Base-by-base conservation (phyloP, 2,329 filamentous ascomycete species). In the Calycina herbarum region DNA sequence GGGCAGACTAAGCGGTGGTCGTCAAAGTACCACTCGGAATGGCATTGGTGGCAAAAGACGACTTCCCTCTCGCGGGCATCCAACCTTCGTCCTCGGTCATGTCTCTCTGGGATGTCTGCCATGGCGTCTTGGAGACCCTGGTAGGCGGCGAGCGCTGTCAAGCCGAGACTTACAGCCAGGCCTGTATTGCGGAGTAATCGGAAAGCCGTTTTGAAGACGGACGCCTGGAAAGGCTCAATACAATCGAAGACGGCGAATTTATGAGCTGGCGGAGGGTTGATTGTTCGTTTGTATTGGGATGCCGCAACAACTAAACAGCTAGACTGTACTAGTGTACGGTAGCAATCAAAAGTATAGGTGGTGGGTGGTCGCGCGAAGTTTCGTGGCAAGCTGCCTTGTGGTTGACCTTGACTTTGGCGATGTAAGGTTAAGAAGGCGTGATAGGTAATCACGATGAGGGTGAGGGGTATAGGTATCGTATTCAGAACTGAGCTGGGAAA, bases 11-110 rank as follows among this genome's bases (percentile, higher is more conserved):
- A 79, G 31, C 84, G 88, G 70, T 85, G 82, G 69, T 90, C 85
- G 66, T 92, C 86, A 66, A 86, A 82, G 74, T 90, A 92, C 93
- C 93, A 98, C 77, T 97, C 90, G 69, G 90, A 80, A 62, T 84
- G 77, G 79, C 95, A 98, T 67, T 84, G 80, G 78, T 98, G 93
- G 78, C 95, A 99, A 77, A 85, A 96, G 63, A 97, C 89, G 69
- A 94, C 86, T 75, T 96, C 91, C 69, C 86, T 82, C 68, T 79
- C 79, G 5, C 77, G 73, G 69, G 82, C 82, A 75, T 85, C 83
- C 65, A 88, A 81, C 56, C 72, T 64, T 42, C 62, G 64, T 74
- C 67, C 59, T 74, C 67, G 59, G 15, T 31, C 59, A 27, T 65
- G 57, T 31, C 15, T 57, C 38, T 61, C 54, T 38, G 64, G 64